Evolutionary conservation across 495 filamentous ascomycete genomes (phyloP).

Genomic region (Articulospora tetracladia): DNA sequence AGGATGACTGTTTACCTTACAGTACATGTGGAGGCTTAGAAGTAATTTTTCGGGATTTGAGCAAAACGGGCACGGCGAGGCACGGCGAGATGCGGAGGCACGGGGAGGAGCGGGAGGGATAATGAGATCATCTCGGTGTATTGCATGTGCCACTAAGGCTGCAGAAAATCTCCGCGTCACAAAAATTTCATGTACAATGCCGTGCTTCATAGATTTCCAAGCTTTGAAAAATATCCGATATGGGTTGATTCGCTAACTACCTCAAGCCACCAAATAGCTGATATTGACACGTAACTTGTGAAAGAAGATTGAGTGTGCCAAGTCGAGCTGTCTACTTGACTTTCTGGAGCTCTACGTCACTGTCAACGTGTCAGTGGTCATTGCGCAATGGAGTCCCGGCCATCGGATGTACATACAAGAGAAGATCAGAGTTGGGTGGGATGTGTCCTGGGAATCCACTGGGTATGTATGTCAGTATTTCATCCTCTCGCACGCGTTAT

Average conservation of each 20-base stretch:
- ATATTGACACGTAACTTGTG: neutral
- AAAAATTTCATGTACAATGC: no score
- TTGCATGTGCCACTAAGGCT: no score
- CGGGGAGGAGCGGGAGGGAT: no score
- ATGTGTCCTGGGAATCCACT: constrained; percentile 68
- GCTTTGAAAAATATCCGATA: no score
- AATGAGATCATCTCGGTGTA: no score
- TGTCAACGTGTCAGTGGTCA: constrained; percentile 20
- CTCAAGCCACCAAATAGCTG: neutral
- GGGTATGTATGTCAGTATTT: constrained; percentile 25
- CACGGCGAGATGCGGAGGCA: no score
- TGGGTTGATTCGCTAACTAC: neutral
- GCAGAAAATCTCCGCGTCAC: no score
- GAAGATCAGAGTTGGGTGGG: constrained; percentile 46
- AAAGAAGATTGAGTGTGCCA: neutral
- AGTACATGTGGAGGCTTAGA: neutral
- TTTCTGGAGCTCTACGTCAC: constrained; percentile 48
- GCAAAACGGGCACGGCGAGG: neutral
- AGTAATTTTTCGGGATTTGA: neutral
- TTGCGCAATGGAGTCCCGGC: neutral
- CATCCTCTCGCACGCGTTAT: neutral
- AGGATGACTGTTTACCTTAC: neutral
- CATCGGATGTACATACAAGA: constrained; percentile 44
- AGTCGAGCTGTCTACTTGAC: constrained; percentile 31
- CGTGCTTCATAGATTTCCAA: no score